Base-by-base conservation (phyloP, 2,329 filamentous ascomycete genomes). In the Coniochaeta ligniaria region DNA sequence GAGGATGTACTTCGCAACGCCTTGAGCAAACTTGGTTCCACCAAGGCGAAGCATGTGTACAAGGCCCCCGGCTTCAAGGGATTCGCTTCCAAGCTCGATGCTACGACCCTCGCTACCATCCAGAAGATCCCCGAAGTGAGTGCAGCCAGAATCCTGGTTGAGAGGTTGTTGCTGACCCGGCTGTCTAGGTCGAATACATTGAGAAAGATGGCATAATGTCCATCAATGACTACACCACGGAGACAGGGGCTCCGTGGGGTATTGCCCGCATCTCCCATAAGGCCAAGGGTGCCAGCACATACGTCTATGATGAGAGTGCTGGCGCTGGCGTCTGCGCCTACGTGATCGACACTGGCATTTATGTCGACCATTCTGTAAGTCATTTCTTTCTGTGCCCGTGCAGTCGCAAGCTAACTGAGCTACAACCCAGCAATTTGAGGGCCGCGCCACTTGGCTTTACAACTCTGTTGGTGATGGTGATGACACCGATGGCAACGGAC, bases 261-360 rank as follows among this genome's bases (percentile, higher is more conserved):
- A 58, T 72, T n/a, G 64, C 62, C 38, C 67, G 69, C 60, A 62
- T 72, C 57, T 71, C 69, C 24, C 60, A 61, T 62, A 61, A 60
- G 52, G 24, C 64, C 26, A 58, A 24, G 17, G 66, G 64, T 31
- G 61, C 62, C 31, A 66, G 66, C 59, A 63, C 64, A 47, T 72
- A 72, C 62, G 59, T 59, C 22, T 71, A 71, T 63, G 70, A 72
- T 61, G 63, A 64, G 60, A 63, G 56, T 38, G 69, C 67, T 54
- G 70, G 70, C 33, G 67, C 63, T 33, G 70, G 69, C 31, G 70
- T 68, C 28, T 72, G 70, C 60, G 60, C 70, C n/a, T 72, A 71
- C 54, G 66, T 82, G 57, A 75, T 82, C 61, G 79, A 82, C 69
- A 81, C 79, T 4, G 79, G 79, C 63, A 78, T 81, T 62, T 71